Percentiles rank a stretch among this genome's conserved stretches.
Conservation (phyloP, 2,329 filamentous ascomycete species). For the Nemania sp. region DNA sequence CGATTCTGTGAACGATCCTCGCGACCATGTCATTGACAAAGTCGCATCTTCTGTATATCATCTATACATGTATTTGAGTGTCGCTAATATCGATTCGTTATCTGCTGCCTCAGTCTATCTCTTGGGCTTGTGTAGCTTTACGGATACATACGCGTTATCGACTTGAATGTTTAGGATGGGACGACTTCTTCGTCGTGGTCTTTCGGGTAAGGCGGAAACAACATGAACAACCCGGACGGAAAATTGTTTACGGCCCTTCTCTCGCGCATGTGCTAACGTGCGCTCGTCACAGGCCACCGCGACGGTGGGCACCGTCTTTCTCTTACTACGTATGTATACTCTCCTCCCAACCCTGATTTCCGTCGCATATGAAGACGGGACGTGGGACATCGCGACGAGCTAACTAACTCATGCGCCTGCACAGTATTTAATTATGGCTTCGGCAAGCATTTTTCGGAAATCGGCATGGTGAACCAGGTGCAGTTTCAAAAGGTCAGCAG, state of each 20-base stretch:
- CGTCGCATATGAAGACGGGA: background rate
- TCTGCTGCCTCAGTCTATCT: slow-evolving; percentile 30
- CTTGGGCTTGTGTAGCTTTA: slow-evolving; percentile 36
- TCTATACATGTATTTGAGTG: no score
- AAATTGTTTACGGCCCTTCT: background rate
- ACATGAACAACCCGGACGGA: background rate
- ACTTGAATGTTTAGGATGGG: slow-evolving; percentile 41
- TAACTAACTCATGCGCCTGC: slow-evolving; percentile 13
- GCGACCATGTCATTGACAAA: background rate
- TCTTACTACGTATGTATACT: slow-evolving; percentile 26
- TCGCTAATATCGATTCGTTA: background rate
- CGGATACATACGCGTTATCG: slow-evolving; percentile 38
- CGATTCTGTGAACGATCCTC: background rate
- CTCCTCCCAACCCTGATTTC: background rate
- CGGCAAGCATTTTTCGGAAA: slow-evolving; percentile 36
- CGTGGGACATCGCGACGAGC: background rate
- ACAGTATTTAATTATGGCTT: slow-evolving; percentile 35
- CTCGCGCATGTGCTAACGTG: background rate
- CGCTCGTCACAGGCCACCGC: slow-evolving; percentile 32
- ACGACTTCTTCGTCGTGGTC: slow-evolving; percentile 44
- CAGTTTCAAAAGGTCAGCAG: slow-evolving; percentile 35
- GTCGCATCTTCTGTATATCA: no score
- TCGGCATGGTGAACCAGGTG: slow-evolving; percentile 27
- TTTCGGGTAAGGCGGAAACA: slow-evolving; percentile 35
- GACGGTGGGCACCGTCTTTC: slow-evolving; percentile 32